Evolutionary conservation across 140 eudicot genomes (phyloP).

Genomic region (Senecio squalidus): DNA sequence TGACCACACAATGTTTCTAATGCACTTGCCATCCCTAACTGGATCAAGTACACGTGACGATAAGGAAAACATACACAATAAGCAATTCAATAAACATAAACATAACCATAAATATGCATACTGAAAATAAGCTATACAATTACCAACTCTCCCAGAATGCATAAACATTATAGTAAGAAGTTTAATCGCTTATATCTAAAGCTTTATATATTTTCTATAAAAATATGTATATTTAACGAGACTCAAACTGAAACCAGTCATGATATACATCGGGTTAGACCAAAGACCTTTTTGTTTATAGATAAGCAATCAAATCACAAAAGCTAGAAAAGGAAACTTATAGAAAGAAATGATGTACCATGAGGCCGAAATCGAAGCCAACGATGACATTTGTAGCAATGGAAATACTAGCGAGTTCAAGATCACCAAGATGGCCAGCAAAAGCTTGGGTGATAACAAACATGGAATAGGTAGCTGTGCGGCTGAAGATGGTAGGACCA

Average conservation of each 20-base stretch:
- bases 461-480: conserved; percentile 40
- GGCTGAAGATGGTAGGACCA: conserved; percentile 38
- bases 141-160: too few relatives aligned
- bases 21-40: conserved; percentile 63
- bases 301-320: too few relatives aligned
- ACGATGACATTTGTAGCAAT: conserved; percentile 42
- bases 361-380: conserved; percentile 56
- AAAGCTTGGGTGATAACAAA: conserved; percentile 40
- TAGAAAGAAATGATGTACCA: conserved; percentile 40
- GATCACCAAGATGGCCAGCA: conserved; percentile 68
- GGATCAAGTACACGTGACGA: not conserved
- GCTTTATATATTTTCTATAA: too few relatives aligned
- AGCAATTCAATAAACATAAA: not conserved
- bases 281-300: too few relatives aligned
- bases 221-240: too few relatives aligned
- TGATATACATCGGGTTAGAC: too few relatives aligned
- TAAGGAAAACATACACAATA: not conserved
- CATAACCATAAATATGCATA: not conserved
- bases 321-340: too few relatives aligned
- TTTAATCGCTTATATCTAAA: too few relatives aligned
- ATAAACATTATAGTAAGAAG: too few relatives aligned
- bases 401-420: conserved; percentile 63
- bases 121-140: too few relatives aligned
- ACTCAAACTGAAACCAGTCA: too few relatives aligned
- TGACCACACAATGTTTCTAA: conserved; percentile 53